Conservation (phyloP, 495 filamentous ascomycete genomes). For the Xylaria bambusicola region DNA sequence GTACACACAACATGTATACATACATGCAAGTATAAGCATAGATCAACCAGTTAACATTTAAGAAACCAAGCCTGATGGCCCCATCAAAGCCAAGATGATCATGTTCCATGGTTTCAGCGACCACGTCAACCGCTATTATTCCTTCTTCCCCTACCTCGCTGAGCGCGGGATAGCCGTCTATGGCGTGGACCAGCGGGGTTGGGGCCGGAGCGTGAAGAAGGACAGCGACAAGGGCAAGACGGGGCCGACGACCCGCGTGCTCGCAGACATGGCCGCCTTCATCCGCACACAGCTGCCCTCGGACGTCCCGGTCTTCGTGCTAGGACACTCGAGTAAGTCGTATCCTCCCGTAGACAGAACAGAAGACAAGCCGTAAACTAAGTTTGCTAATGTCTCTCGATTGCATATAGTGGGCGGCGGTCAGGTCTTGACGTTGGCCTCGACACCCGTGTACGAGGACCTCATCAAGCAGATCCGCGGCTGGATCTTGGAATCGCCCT, state of each 20-base stretch:
- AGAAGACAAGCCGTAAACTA: too few relatives aligned
- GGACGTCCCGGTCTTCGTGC: conserved; percentile 71
- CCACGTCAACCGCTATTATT: conserved; percentile 73
- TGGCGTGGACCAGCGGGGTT: conserved; percentile 78
- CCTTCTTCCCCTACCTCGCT: conserved; percentile 68
- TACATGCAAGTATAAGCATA: neutral
- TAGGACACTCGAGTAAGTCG: conserved; percentile 68
- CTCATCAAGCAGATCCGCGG: conserved; percentile 56
- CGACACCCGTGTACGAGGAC: conserved; percentile 45
- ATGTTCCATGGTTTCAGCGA: conserved; percentile 89
- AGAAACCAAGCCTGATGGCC: conserved; percentile 46
- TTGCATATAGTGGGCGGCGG: conserved; percentile 67
- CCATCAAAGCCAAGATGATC: conserved; percentile 65
- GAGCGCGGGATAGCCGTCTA: conserved; percentile 70
- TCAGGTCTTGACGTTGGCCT: conserved; percentile 57
- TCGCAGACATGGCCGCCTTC: conserved; percentile 76
- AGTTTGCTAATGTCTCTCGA: conserved; percentile 36
- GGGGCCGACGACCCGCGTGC: conserved; percentile 68
- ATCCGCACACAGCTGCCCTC: conserved; percentile 48
- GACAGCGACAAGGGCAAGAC: conserved; percentile 62
- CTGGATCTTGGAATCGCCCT: conserved; percentile 67
- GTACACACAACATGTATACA: neutral
- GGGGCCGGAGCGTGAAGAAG: conserved; percentile 53
- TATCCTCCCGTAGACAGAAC: neutral
- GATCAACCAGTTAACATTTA: neutral